Conservation (phyloP, 768 basidiomycete species). For the Rhizopogon roseolus region DNA sequence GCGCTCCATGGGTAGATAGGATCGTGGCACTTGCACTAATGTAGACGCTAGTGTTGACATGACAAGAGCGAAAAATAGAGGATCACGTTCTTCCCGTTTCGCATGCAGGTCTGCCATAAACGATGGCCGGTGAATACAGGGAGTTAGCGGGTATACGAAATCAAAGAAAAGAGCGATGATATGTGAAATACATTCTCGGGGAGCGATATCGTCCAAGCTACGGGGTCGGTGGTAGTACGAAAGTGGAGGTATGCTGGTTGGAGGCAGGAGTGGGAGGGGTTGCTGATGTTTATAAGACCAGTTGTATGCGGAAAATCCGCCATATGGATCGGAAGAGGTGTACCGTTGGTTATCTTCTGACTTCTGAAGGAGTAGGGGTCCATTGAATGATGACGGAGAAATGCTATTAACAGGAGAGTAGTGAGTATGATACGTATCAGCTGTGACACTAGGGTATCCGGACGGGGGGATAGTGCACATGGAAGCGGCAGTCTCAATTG, state of each 20-base stretch:
- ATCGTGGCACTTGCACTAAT: constrained; percentile 82
- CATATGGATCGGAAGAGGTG: constrained; percentile 49
- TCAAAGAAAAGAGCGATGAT: constrained; percentile 91
- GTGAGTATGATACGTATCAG: constrained; percentile 61
- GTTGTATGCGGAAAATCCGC: constrained; percentile 61
- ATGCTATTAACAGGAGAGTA: constrained; percentile 36
- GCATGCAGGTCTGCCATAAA: constrained; percentile 88
- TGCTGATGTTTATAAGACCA: constrained; percentile 70
- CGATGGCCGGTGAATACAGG: constrained; percentile 86
- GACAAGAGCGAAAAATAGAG: constrained; percentile 86
- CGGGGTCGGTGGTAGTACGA: constrained; percentile 72
- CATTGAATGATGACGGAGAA: constrained; percentile 32
- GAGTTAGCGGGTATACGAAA: constrained; percentile 88
- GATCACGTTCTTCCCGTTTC: constrained; percentile 79
- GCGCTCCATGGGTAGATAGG: constrained; percentile 84
- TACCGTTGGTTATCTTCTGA: constrained; percentile 39
- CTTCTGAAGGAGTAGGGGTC: constrained; percentile 32
- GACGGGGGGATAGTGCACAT: constrained; percentile 46
- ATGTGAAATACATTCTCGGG: constrained; percentile 73
- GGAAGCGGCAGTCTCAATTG: constrained; percentile 35
- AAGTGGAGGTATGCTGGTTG: constrained; percentile 49
- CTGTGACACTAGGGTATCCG: constrained; percentile 58
- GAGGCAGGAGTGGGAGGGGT: constrained; percentile 38
- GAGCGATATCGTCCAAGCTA: constrained; percentile 77
- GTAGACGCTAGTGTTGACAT: constrained; percentile 88